phyloP scores from a whole-genome alignment of 2,329 filamentous ascomycete genomes.

The Penicillium carneum region DNA sequence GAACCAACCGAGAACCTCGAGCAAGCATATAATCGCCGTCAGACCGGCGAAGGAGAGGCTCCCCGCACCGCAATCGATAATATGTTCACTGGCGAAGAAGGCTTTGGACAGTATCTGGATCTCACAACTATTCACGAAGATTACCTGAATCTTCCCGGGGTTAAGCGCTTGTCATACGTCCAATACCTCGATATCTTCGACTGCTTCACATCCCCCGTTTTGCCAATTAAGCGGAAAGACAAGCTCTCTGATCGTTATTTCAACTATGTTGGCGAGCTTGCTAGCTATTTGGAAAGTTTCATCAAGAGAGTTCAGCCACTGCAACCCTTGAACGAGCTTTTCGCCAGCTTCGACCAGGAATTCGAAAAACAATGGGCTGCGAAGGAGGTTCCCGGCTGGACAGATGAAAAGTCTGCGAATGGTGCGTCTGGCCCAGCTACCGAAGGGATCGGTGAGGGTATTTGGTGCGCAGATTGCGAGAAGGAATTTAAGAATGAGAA shows the following conservation, averaged over 20 bases:
- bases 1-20: constrained; percentile 95
- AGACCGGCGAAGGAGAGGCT: constrained; percentile 69
- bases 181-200: constrained; percentile 95
- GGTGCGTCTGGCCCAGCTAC: constrained; percentile 56
- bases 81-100: constrained; percentile 95
- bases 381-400: constrained; percentile 81
- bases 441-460: constrained; percentile 69
- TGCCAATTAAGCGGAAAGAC: constrained; percentile 77
- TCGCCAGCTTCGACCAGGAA: constrained; percentile 78
- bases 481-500: constrained; percentile 96
- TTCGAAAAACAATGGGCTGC: constrained; percentile 84
- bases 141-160: constrained; percentile 85
- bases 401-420: constrained; percentile 59
- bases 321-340: constrained; percentile 81
- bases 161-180: constrained; percentile 85
- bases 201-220: constrained; percentile 75
- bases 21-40: constrained; percentile 80
- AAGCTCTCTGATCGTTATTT: constrained; percentile 95
- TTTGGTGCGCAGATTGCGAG: constrained; percentile 90
- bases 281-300: constrained; percentile 85
- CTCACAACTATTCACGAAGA: constrained; percentile 82
- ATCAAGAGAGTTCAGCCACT: constrained; percentile 83
- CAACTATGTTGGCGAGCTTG: constrained; percentile 80
- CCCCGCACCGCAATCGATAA: constrained; percentile 76
- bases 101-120: constrained; percentile 90